A percentile compares a stretch with the other conserved stretches of the same genome.
Evolutionary conservation across 2,329 filamentous ascomycete species (phyloP).

Genomic region (Harringtonia lauricola): DNA sequence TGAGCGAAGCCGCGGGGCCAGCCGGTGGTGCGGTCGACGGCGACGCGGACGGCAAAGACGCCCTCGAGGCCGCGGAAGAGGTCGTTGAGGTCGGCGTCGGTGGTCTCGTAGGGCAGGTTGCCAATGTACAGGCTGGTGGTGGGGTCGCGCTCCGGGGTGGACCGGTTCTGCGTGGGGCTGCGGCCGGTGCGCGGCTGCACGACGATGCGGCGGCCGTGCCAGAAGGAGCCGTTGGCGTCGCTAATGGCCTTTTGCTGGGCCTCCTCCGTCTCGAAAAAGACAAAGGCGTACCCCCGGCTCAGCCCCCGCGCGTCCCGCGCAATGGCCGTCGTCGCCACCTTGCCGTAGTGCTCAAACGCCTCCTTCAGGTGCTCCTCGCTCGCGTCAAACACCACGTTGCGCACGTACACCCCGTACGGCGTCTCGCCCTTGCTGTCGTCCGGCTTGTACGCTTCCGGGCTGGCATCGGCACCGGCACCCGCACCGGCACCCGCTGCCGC

Average conservation of each 20-base stretch:
- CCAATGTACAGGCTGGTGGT: constrained; percentile 57
- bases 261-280: constrained; percentile 16
- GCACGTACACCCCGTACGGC: constrained; percentile 18
- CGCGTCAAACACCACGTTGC: constrained; percentile 25
- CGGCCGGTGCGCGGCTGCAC: constrained; percentile 12
- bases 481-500: not conserved
- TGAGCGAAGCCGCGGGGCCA: constrained; percentile 78
- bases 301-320: constrained; percentile 22
- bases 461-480: not conserved
- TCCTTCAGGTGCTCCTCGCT: constrained; percentile 22
- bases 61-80: constrained; percentile 62
- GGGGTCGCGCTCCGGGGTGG: constrained; percentile 8
- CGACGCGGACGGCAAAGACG: constrained; percentile 66
- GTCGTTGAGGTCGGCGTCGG: constrained; percentile 69
- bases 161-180: too few species aligned
- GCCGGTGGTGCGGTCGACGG: constrained; percentile 71
- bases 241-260: constrained; percentile 15
- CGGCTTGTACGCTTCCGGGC: not conserved
- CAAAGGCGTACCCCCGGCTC: constrained; percentile 25
- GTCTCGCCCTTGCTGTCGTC: constrained; percentile 8
- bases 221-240: constrained; percentile 23
- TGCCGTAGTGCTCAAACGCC: constrained; percentile 22
- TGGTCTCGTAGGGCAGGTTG: constrained; percentile 79
- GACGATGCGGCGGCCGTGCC: constrained; percentile 25
- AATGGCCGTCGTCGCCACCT: constrained; percentile 14